A percentile compares a stretch with the other conserved stretches of the same genome.
Conservation (phyloP, 805 yeast species). For the Teunomyces pallodes region DNA sequence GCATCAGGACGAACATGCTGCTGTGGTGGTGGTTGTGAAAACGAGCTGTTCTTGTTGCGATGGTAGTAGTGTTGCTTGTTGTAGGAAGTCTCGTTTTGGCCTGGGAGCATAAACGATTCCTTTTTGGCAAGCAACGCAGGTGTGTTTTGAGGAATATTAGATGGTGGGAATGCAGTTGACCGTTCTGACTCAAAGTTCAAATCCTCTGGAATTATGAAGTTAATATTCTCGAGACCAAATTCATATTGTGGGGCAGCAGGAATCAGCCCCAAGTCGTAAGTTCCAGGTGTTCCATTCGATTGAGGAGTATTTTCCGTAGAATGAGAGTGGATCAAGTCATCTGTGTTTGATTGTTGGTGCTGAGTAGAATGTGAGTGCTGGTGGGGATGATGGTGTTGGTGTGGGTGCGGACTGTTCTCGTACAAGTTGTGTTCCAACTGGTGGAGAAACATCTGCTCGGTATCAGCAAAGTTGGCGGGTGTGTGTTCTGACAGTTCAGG, state of each 20-base stretch:
- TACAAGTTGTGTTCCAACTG: conserved; percentile 30
- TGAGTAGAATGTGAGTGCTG: conserved; percentile 7
- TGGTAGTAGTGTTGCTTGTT: conserved; percentile 42
- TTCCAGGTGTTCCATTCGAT: not conserved
- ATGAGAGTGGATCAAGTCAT: conserved; percentile 8
- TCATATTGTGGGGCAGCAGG: conserved; percentile 13
- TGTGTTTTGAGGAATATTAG: conserved; percentile 18
- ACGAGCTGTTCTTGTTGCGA: conserved; percentile 17
- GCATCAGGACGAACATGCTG: conserved; percentile 53
- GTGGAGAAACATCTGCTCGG: conserved; percentile 25
- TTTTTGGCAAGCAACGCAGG: conserved; percentile 22
- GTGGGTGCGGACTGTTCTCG: conserved; percentile 10
- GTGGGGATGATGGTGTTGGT: not conserved
- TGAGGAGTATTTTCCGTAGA: conserved; percentile 8
- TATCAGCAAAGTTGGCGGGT: conserved; percentile 17
- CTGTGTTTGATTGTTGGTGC: conserved; percentile 4
- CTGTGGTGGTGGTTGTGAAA: conserved; percentile 16
- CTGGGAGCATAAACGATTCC: conserved; percentile 29
- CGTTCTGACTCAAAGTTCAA: conserved; percentile 11
- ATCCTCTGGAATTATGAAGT: conserved; percentile 35
- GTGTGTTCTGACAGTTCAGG: conserved; percentile 4
- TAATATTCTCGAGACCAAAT: conserved; percentile 22
- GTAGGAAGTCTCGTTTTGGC: conserved; percentile 41
- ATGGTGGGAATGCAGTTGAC: conserved; percentile 29
- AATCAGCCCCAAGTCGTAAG: not conserved